These are phyloP conservation scores for Hanseniaspora osmophila DNA, from an alignment of 805 yeast species.

Conservation along the genomic window DNA sequence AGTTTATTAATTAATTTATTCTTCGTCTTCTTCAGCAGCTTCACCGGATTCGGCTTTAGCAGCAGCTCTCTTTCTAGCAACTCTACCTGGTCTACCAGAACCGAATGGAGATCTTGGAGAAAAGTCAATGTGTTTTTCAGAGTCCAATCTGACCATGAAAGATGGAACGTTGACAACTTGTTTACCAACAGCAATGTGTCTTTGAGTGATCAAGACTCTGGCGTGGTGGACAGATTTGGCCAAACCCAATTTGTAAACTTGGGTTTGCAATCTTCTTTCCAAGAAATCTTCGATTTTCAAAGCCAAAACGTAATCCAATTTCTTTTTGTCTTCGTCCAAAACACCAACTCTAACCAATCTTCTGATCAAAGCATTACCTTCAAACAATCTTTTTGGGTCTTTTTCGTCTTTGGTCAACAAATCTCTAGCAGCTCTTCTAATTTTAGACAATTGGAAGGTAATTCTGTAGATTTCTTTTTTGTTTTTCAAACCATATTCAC, in stretches of 20 bases:
- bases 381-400: constrained; percentile 99
- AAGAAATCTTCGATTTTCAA: constrained; percentile 96
- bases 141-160: constrained; percentile 98
- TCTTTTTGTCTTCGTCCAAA: constrained; percentile 97
- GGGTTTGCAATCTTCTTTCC: constrained; percentile 99
- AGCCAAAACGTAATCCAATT: constrained; percentile 98
- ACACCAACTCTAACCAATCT: constrained; percentile 99
- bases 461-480: constrained; percentile 99
- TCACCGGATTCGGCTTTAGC: constrained; percentile 46
- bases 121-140: constrained; percentile 99
- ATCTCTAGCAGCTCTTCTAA: constrained; percentile 99
- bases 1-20: constrained; percentile 3
- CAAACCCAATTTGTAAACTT: constrained; percentile 98
- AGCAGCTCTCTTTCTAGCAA: constrained; percentile 81
- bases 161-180: constrained; percentile 98
- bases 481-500: constrained; percentile 99
- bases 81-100: constrained; percentile 99
- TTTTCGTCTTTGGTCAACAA: constrained; percentile 98
- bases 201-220: constrained; percentile 94
- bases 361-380: constrained; percentile 99
- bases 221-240: constrained; percentile 99
- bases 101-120: constrained; percentile 99
- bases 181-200: constrained; percentile 99
- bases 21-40: constrained; percentile 43
- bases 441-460: constrained; percentile 97